Conservation (phyloP, 1,139 yeast genomes). For the Debaryomyces coudertii region DNA sequence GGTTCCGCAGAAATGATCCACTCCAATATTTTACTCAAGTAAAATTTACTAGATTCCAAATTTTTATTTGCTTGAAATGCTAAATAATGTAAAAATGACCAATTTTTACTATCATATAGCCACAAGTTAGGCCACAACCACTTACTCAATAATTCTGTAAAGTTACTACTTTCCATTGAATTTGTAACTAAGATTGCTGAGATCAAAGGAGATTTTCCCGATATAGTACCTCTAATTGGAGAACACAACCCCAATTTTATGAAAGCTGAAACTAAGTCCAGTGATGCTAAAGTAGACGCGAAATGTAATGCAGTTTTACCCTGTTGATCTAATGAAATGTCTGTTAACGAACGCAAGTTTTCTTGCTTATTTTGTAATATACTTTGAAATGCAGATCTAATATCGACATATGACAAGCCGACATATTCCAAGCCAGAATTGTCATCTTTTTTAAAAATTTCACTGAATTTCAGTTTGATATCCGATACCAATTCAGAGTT, state of each 20-base stretch:
- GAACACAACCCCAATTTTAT: conserved; percentile 41
- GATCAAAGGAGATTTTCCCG: conserved; percentile 48
- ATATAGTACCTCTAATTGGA: conserved; percentile 45
- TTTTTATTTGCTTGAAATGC: conserved; percentile 33
- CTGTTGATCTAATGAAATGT: conserved; percentile 44
- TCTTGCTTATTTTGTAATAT: conserved; percentile 17
- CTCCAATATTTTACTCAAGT: conserved; percentile 74
- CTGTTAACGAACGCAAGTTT: conserved; percentile 23
- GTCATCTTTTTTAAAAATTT: conserved; percentile 49
- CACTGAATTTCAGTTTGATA: conserved; percentile 53
- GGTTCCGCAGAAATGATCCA: conserved; percentile 58
- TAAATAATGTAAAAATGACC: conserved; percentile 44
- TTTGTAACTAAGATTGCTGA: conserved; percentile 47
- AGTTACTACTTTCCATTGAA: conserved; percentile 50
- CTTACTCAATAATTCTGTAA: conserved; percentile 32
- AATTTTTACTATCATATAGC: conserved; percentile 38
- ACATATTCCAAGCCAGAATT: conserved; percentile 35
- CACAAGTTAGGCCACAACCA: conserved; percentile 46
- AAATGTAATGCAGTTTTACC: conserved; percentile 53
- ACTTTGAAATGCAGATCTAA: conserved; percentile 31
- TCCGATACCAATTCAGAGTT: conserved; percentile 48
- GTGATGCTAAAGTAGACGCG: conserved; percentile 48
- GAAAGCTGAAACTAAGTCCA: conserved; percentile 39
- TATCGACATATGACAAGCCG: conserved; percentile 41
- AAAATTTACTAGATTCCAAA: conserved; percentile 56